Evolutionary conservation across 192 early-diverging fungal genomes (phyloP).

Genomic region (Dissophora ornata): DNA sequence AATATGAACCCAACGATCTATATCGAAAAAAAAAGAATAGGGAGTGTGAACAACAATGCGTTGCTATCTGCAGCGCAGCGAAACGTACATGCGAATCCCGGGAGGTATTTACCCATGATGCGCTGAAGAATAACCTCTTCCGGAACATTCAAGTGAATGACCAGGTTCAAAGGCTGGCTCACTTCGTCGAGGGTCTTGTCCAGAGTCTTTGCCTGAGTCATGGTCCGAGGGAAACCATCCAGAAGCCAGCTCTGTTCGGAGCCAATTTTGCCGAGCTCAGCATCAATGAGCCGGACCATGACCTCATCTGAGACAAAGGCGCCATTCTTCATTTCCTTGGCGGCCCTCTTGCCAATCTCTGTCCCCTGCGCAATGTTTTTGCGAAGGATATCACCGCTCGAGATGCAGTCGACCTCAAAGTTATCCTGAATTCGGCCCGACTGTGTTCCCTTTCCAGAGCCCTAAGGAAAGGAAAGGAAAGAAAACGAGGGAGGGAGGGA

Average conservation of each 20-base stretch:
- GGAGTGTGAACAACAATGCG: no score
- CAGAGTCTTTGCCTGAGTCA: slow-evolving; percentile 82
- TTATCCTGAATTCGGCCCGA: slow-evolving; percentile 76
- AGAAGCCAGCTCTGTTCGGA: slow-evolving; percentile 76
- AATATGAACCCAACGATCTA: slow-evolving; percentile 95
- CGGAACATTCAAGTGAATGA: slow-evolving; percentile 92
- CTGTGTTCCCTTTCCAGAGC: slow-evolving; percentile 93
- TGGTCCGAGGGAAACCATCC: slow-evolving; percentile 92
- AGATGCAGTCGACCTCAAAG: slow-evolving; percentile 77
- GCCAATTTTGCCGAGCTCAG: slow-evolving; percentile 65
- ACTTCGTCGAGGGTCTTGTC: slow-evolving; percentile 65
- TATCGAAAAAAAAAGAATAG: slow-evolving; percentile 1
- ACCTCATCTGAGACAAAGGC: slow-evolving; percentile 80
- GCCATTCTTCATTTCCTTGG: slow-evolving; percentile 61
- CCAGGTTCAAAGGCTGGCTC: slow-evolving; percentile 79
- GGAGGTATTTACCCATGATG: slow-evolving; percentile 73
- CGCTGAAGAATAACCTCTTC: slow-evolving; percentile 89
- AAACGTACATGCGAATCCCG: no score
- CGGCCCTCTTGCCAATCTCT: slow-evolving; percentile 68
- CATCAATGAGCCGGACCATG: slow-evolving; percentile 70
- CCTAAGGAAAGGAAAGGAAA: slow-evolving; percentile 55
- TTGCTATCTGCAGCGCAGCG: no score
- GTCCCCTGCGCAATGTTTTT: slow-evolving; percentile 80
- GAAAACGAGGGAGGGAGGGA: slow-evolving; percentile 4
- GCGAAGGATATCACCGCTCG: slow-evolving; percentile 91